Base-by-base conservation (phyloP, 805 yeast genomes). In the Kregervanrija fluxuum region DNA sequence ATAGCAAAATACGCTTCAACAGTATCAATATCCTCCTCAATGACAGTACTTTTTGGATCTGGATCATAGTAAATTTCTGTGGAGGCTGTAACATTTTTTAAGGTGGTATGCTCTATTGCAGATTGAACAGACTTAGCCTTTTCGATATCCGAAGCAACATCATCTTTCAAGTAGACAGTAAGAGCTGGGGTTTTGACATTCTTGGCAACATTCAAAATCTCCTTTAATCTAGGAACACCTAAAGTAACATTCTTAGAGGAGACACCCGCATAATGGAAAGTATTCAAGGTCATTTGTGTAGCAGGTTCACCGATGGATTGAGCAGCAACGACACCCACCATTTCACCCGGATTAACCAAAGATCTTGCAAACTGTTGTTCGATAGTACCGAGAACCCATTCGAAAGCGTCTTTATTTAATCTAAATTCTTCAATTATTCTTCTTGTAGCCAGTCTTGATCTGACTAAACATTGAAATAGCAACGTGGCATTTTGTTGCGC, bases 241-340 rank as follows among this genome's bases (percentile, higher is more conserved):
- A 93, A 77, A 0, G 99, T 93, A 53, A 91, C 96, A 71, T 93
- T 93, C 97, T 91, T 93, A 39, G 96, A 85, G 33, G 99, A 98
- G 46, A 93, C 99, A 75, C 99, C 99, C 58, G 99, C 99, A 75
- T 93, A 93, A 74, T 93, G 70, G 67, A 66, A 66, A 55, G 82
- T 77, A 61, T 77, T 77, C 63, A 77, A 75, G 4, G 99, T 93
- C 99, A 93, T 93, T 69, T 93, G 99, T 1, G 99, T 93, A 64
- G 98, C 99, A 16, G 99, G 99, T 62, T 91, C 99, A 69, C 99
- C 99, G 71, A 93, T 93, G 37, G 96, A 87, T 63, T 93, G 99
- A 0, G 99, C 99, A 54, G 98, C 99, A 69, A 95, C 83, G 60
- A 93, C 90, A 69, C 99, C 99, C 44, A 93, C 98, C 42, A 96